Conservation (phyloP, 768 basidiomycete genomes). For the Boletus coccyginus region DNA sequence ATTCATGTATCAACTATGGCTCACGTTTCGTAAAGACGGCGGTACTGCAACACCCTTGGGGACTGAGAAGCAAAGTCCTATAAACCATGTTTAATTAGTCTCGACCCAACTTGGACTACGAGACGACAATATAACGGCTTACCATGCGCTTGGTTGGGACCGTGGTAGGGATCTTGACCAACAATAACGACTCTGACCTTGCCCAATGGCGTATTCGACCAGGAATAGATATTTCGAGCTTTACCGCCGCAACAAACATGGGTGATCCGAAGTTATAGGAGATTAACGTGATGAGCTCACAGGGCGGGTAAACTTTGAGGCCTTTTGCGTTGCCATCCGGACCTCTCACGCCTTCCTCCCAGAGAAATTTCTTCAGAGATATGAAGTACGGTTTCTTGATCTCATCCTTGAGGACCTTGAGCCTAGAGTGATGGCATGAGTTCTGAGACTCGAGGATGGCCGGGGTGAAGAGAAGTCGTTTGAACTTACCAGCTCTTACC, state of each 20-base stretch:
- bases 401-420: slow-evolving; percentile 72
- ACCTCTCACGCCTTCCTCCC: slow-evolving; percentile 59
- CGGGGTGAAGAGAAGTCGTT: neutral
- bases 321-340: slow-evolving; percentile 42
- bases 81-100: slow-evolving; percentile 4
- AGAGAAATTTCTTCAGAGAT: slow-evolving; percentile 65
- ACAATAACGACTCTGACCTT: slow-evolving; percentile 87
- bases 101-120: neutral
- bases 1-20: slow-evolving; percentile 20
- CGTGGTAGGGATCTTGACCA: slow-evolving; percentile 88
- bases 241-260: slow-evolving; percentile 16
- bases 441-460: neutral
- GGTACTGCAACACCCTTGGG: slow-evolving; percentile 70
- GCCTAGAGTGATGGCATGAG: slow-evolving; percentile 42
- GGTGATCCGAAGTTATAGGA: slow-evolving; percentile 1
- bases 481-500: slow-evolving; percentile 60
- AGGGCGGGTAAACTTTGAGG: slow-evolving; percentile 72
- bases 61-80: slow-evolving; percentile 91
- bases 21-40: slow-evolving; percentile 79
- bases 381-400: slow-evolving; percentile 78
- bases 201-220: slow-evolving; percentile 86
- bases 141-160: slow-evolving; percentile 83
- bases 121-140: slow-evolving; percentile 18
- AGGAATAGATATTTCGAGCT: slow-evolving; percentile 87
- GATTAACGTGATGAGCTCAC: slow-evolving; percentile 43